Evolutionary conservation across 345 rosid species (phyloP).

Genomic region (Lumnitzera racemosa): DNA sequence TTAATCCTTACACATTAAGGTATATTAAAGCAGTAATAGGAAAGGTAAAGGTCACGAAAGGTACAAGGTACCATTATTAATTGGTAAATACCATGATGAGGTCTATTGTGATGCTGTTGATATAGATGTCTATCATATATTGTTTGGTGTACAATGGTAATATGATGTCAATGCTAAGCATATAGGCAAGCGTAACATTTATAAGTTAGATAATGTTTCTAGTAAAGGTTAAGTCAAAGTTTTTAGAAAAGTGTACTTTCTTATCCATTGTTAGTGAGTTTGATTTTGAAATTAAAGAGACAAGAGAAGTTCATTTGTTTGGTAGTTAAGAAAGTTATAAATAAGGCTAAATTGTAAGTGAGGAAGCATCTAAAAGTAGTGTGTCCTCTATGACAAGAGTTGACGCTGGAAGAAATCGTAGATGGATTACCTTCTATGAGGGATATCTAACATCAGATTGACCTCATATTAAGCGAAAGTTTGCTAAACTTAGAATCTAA

Average conservation of each 20-base stretch:
- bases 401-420: neutral
- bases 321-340: no score
- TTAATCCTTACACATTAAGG: neutral
- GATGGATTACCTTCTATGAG: neutral
- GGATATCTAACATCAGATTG: conserved; percentile 1
- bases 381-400: neutral
- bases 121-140: neutral
- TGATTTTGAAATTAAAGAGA: no score
- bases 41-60: neutral
- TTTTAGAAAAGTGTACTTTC: no score
- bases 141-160: neutral
- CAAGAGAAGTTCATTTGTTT: no score
- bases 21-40: neutral
- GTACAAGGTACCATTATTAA: neutral
- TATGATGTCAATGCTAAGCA: neutral
- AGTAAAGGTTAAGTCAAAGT: no score
- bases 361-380: neutral
- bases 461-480: neutral
- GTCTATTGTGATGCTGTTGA: neutral
- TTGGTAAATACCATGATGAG: neutral
- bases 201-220: no score
- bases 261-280: no score
- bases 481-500: neutral
- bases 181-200: no score
- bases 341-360: no score